Base-by-base conservation (phyloP, 1,284 basidiomycete species). In the Tylopilus orsonianus region DNA sequence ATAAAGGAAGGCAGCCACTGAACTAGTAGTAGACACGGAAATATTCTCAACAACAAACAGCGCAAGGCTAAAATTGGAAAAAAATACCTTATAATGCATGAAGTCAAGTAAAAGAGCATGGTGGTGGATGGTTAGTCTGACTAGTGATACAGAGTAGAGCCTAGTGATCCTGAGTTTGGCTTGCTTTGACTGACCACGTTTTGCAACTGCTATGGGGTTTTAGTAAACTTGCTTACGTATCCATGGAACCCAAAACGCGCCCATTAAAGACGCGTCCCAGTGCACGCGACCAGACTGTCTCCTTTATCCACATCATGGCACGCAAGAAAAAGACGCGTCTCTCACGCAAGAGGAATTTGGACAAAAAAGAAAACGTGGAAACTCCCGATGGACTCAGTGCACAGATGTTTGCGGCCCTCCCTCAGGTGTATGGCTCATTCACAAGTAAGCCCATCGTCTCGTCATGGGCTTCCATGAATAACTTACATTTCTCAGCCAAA, bases 1-100 rank as follows among this genome's bases (percentile, higher is more conserved):
- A 63, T 93, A 93, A 29, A 93, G 74, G 64, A 89, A 90, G 24
- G 83, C 87, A 18, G 73, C 74, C 33, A 79, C 66, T n/a, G 83
- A 81, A 64, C 85, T 87, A 56, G 33, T 50, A 26, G n/a, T n/a
- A n/a, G n/a, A 36, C n/a, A 13, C 33, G 19, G 53, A 47, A 19
- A 30, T n/a, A 48, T 16, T 46, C 26, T 48, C 16, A 45, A 29
- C 27, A n/a, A 41, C 34, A 18, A 39, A 40, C 32, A 8, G 12
- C 4, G 7, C 19, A 27, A 35, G 34, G 46, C 33, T 4, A 18
- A 14, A 2, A n/a, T 9, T 13, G 57, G 54, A 64, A 29, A 30
- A 13, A 57, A 30, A 20, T 54, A 74, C 72, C 71, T 71, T 46
- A 65, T 61, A 38, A 74, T 26, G 39, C 66, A 72, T 9, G 75